These are phyloP conservation scores for Symbiodinium natans DNA, from an alignment of 73 alveolate species.

Conservation along the genomic window DNA sequence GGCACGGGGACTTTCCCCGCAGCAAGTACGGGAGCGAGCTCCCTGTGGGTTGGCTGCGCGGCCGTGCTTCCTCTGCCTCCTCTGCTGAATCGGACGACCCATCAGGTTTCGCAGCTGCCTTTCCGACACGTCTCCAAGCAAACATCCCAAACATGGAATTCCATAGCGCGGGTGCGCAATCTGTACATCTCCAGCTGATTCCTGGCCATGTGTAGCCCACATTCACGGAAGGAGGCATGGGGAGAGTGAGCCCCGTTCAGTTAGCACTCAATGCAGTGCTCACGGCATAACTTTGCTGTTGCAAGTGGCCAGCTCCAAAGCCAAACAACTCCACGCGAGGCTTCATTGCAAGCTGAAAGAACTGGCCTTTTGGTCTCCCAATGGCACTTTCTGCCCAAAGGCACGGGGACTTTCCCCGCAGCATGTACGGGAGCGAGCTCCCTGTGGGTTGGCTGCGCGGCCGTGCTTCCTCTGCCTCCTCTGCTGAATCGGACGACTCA, in stretches of 20 bases:
- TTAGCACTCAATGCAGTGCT: neutral
- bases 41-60: slow-evolving; percentile 69
- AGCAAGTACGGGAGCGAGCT: slow-evolving; percentile 1
- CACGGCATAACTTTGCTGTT: neutral
- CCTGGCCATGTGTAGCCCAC: neutral
- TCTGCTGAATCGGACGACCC: no score
- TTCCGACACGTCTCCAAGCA: no score
- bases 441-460: slow-evolving; percentile 69
- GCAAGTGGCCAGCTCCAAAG: slow-evolving; percentile 16
- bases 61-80: slow-evolving; percentile 66
- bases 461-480: slow-evolving; percentile 63
- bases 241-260: neutral
- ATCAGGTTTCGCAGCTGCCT: no score
- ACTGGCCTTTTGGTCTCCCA: slow-evolving; percentile 61
- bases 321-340: slow-evolving; percentile 42
- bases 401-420: slow-evolving; percentile 91
- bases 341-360: slow-evolving; percentile 30
- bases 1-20: slow-evolving; percentile 93
- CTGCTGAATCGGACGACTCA: neutral
- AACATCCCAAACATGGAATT: no score
- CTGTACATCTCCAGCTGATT: neutral
- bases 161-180: neutral
- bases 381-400: slow-evolving; percentile 76
- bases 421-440: slow-evolving; percentile 4
- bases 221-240: neutral